Conservation (phyloP, 2,329 filamentous ascomycete genomes). For the Colletotrichum theobromicola region DNA sequence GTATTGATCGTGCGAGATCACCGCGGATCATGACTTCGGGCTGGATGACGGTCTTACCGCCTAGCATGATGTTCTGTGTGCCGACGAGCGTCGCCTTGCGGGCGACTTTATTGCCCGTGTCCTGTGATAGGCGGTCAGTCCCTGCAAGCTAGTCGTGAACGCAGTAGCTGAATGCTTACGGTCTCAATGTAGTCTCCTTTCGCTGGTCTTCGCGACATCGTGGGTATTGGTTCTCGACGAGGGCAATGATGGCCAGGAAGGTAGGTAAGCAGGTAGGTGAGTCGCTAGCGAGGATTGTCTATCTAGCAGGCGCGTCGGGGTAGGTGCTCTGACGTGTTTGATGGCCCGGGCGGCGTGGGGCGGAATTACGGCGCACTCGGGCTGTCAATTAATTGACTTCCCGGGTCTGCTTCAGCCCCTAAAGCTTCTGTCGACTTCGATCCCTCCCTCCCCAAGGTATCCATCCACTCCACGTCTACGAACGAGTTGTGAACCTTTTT, state of each 20-base stretch:
- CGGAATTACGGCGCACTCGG: background rate
- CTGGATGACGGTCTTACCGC: conserved; percentile 94
- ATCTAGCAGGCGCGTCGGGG: background rate
- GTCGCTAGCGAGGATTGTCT: background rate
- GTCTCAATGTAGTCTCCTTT: conserved; percentile 98
- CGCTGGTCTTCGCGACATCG: conserved; percentile 76
- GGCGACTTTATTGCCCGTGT: conserved; percentile 98
- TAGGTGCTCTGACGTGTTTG: background rate
- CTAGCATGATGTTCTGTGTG: conserved; percentile 97
- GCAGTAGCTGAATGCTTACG: conserved; percentile 52
- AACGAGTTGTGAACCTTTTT: too few relatives aligned
- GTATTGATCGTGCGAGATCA: conserved; percentile 72
- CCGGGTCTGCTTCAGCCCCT: background rate
- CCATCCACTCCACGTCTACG: too few relatives aligned
- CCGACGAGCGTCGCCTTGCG: conserved; percentile 90
- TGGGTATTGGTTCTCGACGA: conserved; percentile 26
- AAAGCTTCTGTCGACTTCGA: background rate
- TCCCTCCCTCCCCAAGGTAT: too few relatives aligned
- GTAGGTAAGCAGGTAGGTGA: background rate
- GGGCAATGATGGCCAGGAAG: background rate
- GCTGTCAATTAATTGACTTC: background rate
- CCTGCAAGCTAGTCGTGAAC: too few relatives aligned
- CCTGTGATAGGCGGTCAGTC: conserved; percentile 53
- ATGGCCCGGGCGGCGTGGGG: background rate
- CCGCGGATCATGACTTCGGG: conserved; percentile 93